Percentiles rank a stretch among this genome's conserved stretches.
phyloP scores from a whole-genome alignment of 176 grass and related monocot species.

The Avena sativa region DNA sequence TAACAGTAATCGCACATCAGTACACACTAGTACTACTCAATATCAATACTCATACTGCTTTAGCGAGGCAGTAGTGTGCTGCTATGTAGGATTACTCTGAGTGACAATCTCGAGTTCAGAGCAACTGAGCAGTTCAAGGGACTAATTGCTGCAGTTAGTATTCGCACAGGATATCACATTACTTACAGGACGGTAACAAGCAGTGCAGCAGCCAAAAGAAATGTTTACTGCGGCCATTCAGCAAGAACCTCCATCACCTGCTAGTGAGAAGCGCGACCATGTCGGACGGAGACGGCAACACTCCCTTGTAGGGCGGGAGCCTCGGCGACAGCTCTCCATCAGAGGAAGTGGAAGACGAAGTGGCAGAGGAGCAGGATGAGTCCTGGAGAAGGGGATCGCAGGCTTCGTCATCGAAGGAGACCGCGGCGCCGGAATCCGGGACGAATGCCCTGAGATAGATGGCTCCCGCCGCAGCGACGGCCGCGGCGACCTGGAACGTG shows the following conservation, averaged over 20 bases:
- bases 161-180: not conserved
- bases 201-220: not conserved
- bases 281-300: conserved; percentile 62
- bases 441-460: conserved; percentile 74
- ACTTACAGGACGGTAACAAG: not conserved
- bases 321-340: conserved; percentile 47
- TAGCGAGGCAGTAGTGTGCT: not conserved
- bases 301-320: conserved; percentile 43
- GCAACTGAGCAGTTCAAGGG: not conserved
- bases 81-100: not conserved
- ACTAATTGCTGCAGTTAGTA: not conserved
- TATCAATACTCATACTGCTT: not conserved
- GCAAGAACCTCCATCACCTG: conserved; percentile 48
- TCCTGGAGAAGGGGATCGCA: conserved; percentile 54
- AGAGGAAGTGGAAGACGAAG: conserved; percentile 46
- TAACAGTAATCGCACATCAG: conserved; percentile 9
- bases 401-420: conserved; percentile 53
- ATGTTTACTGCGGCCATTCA: not conserved
- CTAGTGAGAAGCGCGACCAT: conserved; percentile 69
- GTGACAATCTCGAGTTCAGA: not conserved
- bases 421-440: conserved; percentile 51
- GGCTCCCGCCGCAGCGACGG: conserved; percentile 48
- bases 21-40: not conserved
- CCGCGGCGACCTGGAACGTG: conserved; percentile 78
- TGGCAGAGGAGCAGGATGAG: conserved; percentile 32